These are phyloP conservation scores for Pleurotus salmoneostramineus DNA, from an alignment of 768 basidiomycete species.

Conservation along the genomic window DNA sequence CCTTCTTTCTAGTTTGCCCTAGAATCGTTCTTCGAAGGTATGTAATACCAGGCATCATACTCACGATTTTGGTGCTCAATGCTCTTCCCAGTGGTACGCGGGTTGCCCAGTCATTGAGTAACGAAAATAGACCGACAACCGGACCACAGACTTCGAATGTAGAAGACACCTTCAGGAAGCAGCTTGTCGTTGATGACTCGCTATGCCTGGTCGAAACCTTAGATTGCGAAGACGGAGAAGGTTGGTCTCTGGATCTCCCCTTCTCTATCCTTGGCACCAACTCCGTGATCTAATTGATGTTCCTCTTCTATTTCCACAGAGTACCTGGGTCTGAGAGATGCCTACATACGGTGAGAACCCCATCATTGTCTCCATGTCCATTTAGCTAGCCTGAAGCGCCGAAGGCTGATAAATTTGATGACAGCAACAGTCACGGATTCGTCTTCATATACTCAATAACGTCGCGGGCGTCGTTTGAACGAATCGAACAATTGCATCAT, in stretches of 20 bases:
- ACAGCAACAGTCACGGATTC: conserved; percentile 6
- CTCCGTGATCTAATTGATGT: background rate
- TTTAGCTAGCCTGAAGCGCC: background rate
- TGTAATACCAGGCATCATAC: background rate
- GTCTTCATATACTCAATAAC: conserved; percentile 6
- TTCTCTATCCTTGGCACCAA: background rate
- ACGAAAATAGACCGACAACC: no score
- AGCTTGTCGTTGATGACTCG: conserved; percentile 1
- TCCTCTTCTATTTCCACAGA: background rate
- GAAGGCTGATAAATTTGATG: background rate
- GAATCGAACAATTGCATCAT: conserved; percentile 18
- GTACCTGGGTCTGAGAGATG: conserved; percentile 5
- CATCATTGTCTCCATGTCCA: background rate
- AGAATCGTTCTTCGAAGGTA: conserved; percentile 2
- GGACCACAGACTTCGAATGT: background rate
- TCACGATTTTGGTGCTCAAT: background rate
- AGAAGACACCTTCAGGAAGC: conserved; percentile 5
- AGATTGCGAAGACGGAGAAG: conserved; percentile 7
- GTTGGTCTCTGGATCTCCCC: background rate
- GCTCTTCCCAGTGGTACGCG: conserved; percentile 2
- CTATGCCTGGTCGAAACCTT: conserved; percentile 4
- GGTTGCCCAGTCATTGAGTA: background rate
- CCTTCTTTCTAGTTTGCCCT: background rate
- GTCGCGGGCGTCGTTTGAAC: conserved; percentile 20
- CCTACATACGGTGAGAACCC: conserved; percentile 8